Evolutionary conservation across 2,329 filamentous ascomycete genomes (phyloP).

Genomic region (Xylaria sp.): DNA sequence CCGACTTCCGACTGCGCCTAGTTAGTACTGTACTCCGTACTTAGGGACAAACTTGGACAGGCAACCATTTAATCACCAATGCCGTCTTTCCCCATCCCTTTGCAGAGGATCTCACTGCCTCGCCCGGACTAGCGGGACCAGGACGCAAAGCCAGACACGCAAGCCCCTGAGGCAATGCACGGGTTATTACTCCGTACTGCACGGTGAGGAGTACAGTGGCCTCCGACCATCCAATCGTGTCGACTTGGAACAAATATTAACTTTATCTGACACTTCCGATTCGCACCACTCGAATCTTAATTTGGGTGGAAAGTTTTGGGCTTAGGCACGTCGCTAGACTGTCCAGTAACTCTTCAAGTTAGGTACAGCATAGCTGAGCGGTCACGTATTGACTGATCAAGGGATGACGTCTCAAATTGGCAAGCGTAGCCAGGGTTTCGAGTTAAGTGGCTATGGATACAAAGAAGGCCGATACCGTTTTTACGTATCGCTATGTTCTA

Average conservation of each 20-base stretch:
- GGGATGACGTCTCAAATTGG: slow-evolving; percentile 6
- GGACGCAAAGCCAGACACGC: slow-evolving; percentile 36
- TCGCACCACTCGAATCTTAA: slow-evolving; percentile 3
- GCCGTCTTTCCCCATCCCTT: slow-evolving; percentile 10
- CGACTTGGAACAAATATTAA: slow-evolving; percentile 46
- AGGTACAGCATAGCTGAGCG: not conserved
- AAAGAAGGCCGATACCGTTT: too few species aligned
- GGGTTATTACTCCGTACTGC: not conserved
- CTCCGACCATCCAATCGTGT: slow-evolving; percentile 44
- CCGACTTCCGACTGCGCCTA: slow-evolving; percentile 6
- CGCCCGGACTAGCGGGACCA: slow-evolving; percentile 6
- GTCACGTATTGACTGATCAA: not conserved
- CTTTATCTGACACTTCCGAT: slow-evolving; percentile 12
- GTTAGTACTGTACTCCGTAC: too few species aligned
- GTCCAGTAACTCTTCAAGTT: not conserved
- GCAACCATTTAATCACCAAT: not conserved
- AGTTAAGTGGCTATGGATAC: too few species aligned
- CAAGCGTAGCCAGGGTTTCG: not conserved
- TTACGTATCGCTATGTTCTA: not conserved
- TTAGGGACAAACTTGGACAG: slow-evolving; percentile 3
- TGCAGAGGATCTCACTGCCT: slow-evolving; percentile 38
- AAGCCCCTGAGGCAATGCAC: slow-evolving; percentile 42
- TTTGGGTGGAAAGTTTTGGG: not conserved
- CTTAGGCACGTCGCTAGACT: too few species aligned
- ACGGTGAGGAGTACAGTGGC: slow-evolving; percentile 3